Percentiles rank a stretch among this genome's conserved stretches.
phyloP scores from a whole-genome alignment of 306 rosid species.

The Prunus mume region DNA sequence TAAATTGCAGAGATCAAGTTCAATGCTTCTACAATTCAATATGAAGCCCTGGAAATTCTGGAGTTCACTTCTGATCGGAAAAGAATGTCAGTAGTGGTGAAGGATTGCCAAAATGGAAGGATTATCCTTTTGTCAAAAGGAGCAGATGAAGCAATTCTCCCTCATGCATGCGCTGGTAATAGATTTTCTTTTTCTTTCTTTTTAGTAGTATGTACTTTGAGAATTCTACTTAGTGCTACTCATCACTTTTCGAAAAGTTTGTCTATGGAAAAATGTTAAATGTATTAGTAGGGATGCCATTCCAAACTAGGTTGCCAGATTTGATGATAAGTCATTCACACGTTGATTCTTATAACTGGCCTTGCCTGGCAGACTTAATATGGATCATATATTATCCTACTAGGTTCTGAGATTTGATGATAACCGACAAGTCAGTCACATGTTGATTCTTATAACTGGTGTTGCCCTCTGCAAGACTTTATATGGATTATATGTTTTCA shows the following conservation, averaged over 20 bases:
- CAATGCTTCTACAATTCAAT: conserved; percentile 58
- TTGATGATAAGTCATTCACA: not conserved
- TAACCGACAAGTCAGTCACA: not conserved
- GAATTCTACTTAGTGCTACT: not conserved
- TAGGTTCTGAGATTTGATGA: not conserved
- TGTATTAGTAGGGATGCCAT: not conserved
- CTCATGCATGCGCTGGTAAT: conserved; percentile 67
- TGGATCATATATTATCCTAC: not conserved
- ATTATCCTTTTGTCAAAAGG: conserved; percentile 88
- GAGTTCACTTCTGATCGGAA: conserved; percentile 98
- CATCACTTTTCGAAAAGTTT: not conserved
- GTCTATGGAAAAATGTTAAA: not conserved
- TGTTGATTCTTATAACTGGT: not conserved
- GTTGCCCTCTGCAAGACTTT: not conserved
- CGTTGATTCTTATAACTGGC: not conserved
- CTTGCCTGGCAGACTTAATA: not conserved
- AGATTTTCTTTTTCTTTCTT: not conserved
- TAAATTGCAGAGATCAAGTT: conserved; percentile 80
- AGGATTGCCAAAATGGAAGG: conserved; percentile 83
- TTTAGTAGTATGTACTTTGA: not conserved
- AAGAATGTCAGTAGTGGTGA: conserved; percentile 91
- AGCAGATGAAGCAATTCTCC: conserved; percentile 96
- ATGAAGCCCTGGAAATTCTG: conserved; percentile 85
- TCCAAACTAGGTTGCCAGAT: not conserved
- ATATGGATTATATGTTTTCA: not conserved